phyloP scores from a whole-genome alignment of 2,329 filamentous ascomycete genomes.

The Trichophyton schoenleinii region DNA sequence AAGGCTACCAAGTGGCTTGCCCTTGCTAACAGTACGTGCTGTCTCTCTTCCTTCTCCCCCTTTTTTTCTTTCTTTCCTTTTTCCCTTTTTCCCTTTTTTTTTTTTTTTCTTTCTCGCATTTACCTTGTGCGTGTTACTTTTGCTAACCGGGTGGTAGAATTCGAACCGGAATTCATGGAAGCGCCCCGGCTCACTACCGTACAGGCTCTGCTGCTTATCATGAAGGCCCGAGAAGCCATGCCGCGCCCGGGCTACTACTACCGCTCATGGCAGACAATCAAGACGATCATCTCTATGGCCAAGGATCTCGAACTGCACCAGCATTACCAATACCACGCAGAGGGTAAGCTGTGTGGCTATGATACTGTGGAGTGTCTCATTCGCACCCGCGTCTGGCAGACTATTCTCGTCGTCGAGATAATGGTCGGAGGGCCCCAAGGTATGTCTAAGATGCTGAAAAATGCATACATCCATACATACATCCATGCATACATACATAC shows the following conservation, averaged over 20 bases:
- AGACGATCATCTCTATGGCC: constrained; percentile 83
- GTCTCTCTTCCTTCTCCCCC: too few relatives aligned
- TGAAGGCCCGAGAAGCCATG: constrained; percentile 84
- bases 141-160: constrained; percentile 43
- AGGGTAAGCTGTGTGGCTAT: constrained; percentile 57
- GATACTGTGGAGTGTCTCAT: constrained; percentile 63
- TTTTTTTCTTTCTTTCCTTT: too few relatives aligned
- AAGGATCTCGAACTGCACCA: constrained; percentile 85
- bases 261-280: constrained; percentile 91
- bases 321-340: constrained; percentile 66
- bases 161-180: constrained; percentile 89
- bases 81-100: too few relatives aligned
- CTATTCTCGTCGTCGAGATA: constrained; percentile 69
- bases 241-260: constrained; percentile 94
- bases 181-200: constrained; percentile 81
- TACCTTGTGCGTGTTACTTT: not conserved
- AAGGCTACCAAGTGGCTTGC: constrained; percentile 89
- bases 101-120: too few relatives aligned
- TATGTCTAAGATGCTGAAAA: constrained; percentile 27
- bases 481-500: not conserved
- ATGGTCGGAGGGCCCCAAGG: constrained; percentile 94
- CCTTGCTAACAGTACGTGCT: constrained; percentile 41
- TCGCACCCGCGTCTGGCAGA: constrained; percentile 82
- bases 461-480: not conserved
- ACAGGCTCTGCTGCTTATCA: constrained; percentile 71